Evolutionary conservation across 2,329 filamentous ascomycete genomes (phyloP), one percentile per base, ranked within the genome.

Genomic region (Neonectria punicea): DNA sequence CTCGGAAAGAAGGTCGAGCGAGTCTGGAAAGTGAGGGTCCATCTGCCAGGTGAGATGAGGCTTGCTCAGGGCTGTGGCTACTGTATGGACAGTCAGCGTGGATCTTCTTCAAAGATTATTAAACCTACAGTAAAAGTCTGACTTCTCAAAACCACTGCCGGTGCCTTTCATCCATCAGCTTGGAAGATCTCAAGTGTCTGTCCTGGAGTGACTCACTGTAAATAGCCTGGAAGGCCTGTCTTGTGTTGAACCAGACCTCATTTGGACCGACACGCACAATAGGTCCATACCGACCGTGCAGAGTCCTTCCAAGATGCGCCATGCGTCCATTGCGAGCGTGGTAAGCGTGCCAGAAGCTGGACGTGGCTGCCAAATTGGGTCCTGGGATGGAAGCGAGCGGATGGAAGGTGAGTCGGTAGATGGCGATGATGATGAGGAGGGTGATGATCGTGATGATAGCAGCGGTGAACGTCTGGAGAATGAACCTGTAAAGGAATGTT

Each of bases 181-280:
- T 2, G 5, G 3, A 43, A 8, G 51, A 8, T 22, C 16, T 1
- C 14, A 18, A 14, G 16, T 22, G 46, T 46, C 4, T 22, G 14
- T 30, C 20, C 6, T 1, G 7, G 6, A 2, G 30, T 39, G 2
- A 71, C 80, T 18, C 65, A 85, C 84, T 76, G 72, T 87, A 87
- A 8, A 86, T 84, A 1, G 76, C 69, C 59, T 80, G 80, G 63
- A 83, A 85, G 0, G 82, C 85, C 53, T 85, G 83, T 22, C 73
- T 78, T 3, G 80, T 84, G 62, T 83, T 76, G 30, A 87, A 83
- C 82, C 85, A 87, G 6, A 88, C 79, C 69, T 87, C 85, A 36
- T 86, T 80, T 0, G 86, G 86, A 0, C 83, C 83, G 8, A 88
- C 81, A 0, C 86, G 80, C n/a, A 88, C 86, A 2, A 80, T 76